These are phyloP conservation scores for Cercospora brassicicola DNA, from an alignment of 2,329 filamentous ascomycete species.

Conservation along the genomic window DNA sequence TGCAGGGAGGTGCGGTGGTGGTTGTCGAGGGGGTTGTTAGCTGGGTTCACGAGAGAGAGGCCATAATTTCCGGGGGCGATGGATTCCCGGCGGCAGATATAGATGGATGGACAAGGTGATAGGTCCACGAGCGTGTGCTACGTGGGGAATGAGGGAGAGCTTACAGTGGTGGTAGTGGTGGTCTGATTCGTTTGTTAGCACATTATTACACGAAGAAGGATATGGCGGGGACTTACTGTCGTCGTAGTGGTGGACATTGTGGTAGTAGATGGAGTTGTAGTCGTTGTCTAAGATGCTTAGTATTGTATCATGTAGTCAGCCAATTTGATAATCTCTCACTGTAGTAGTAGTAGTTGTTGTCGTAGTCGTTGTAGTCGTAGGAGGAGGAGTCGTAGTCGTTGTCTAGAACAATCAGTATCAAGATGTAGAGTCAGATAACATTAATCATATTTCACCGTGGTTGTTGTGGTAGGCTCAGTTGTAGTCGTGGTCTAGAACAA, in stretches of 20 bases:
- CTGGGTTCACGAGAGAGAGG: neutral
- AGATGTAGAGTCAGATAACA: neutral
- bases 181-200: neutral
- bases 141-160: neutral
- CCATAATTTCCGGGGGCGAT: neutral
- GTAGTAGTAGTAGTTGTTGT: too few relatives aligned
- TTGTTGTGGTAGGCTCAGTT: too few relatives aligned
- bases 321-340: too few relatives aligned
- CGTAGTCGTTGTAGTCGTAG: too few relatives aligned
- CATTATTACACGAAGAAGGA: neutral
- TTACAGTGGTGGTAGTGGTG: neutral
- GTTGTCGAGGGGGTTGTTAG: neutral
- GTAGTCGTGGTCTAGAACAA: neutral
- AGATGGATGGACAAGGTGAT: too few relatives aligned
- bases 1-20: neutral
- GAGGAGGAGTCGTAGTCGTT: neutral
- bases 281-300: neutral
- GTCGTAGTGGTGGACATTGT: neutral
- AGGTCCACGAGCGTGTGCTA: neutral
- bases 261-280: neutral
- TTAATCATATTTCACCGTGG: neutral
- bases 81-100: too few relatives aligned
- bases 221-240: neutral
- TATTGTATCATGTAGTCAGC: too few relatives aligned
- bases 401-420: neutral